These are phyloP conservation scores for Suillus bovinus DNA, from an alignment of 768 basidiomycete genomes.

Conservation along the genomic window DNA sequence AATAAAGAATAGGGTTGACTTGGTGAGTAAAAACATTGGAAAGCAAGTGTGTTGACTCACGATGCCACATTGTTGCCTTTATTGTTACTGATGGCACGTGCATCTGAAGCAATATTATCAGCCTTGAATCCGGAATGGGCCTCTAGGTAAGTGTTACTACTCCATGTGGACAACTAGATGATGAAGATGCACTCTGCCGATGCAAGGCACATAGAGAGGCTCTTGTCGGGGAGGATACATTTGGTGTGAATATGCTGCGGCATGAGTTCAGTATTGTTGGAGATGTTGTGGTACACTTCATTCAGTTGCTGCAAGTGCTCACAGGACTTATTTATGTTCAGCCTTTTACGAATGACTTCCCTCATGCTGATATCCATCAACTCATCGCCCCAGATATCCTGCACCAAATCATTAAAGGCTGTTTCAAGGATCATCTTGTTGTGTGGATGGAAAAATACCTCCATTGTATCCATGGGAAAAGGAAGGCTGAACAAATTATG, in stretches of 20 bases:
- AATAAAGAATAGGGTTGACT: conserved; percentile 9
- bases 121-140: no score
- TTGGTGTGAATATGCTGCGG: conserved; percentile 25
- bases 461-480: conserved; percentile 1
- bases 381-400: conserved; percentile 8
- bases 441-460: conserved; percentile 38
- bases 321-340: background rate
- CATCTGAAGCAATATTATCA: background rate
- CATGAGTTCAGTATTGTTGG: conserved; percentile 34
- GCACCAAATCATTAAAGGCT: conserved; percentile 19
- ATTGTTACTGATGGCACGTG: background rate
- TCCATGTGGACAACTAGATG: conserved; percentile 14
- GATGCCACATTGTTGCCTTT: background rate
- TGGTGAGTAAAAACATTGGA: conserved; percentile 10
- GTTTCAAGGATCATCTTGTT: conserved; percentile 44
- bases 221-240: conserved; percentile 14
- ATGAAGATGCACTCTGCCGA: conserved; percentile 13
- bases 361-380: conserved; percentile 1
- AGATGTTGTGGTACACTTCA: conserved; percentile 30
- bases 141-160: no score
- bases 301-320: background rate
- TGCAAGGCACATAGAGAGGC: conserved; percentile 22
- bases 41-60: background rate
- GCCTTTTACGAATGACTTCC: background rate
- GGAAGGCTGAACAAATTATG: no score